Base-by-base conservation (phyloP, 371 early-diverging fungal genomes). In the Mortierella sp. region DNA sequence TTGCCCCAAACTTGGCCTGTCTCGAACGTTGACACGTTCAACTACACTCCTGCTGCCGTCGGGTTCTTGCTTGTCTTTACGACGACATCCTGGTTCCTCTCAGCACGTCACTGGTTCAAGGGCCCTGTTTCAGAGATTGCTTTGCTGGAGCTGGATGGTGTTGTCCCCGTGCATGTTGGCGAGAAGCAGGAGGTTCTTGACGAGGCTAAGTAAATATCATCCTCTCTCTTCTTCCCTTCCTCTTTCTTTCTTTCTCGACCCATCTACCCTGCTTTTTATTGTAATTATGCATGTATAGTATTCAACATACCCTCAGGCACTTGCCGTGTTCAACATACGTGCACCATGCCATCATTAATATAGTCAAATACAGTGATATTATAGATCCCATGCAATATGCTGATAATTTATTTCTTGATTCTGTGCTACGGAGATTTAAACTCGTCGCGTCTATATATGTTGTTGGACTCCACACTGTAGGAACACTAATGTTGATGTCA, bases 11-110 rank as follows among this genome's bases (percentile, higher is more conserved):
- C 11, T 39, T 70, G 60, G 57, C 76, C 76, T 7, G 70, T 68
- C 12, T 12, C 32, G 12, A 31, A 61, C 26, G 60, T 68, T 23
- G 73, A 81, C 56, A 81, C 70, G 15, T 84, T 86, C 81, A 86
- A 86, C 49, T 86, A 80, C 39, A 83, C 87, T 6, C 76, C 84
- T n/a, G 79, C 83, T 6, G 82, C 83, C 21, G 83, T 85, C 32
- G 87, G 76, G n/a, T 75, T 80, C 67, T 70, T 85, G 50, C 75
- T 85, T 75, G 48, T 81, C 52, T 60, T 70, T 28, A 80, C 85
- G 5, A 80, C 80, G 41, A 50, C 56, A 1, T 73, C 82, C 48
- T 85, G 80, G 73, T 73, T 73, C 53, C 50, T 85, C 42, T 83
- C 82, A 63, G 84, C 82, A 4, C 81, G 83, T 30, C 66, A 85